Evolutionary conservation across 176 grass and related monocot species (phyloP), one percentile per base, ranked within the genome.

Genomic region (Secale cereale): DNA sequence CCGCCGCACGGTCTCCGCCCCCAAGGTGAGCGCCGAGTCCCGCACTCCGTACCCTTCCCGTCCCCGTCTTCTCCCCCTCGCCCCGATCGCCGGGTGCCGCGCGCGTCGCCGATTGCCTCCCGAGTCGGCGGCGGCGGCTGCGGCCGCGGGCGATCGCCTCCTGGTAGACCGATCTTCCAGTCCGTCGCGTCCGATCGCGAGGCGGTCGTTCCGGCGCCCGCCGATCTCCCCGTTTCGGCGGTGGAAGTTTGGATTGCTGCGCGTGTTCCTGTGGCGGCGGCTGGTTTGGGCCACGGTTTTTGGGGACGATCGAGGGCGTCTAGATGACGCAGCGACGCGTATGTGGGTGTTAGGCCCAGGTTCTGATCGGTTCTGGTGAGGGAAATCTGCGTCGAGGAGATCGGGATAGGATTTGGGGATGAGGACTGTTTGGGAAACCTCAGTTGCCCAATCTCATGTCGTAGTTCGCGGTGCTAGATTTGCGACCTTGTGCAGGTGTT

Each of bases 191-290:
- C 84, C 60, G 88, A 90, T 90, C 84, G 79, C 43, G 31, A 33
- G 71, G 83, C 72, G 40, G 71, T 56, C 72, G 79, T 77, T 82
- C 74, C 57, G 74, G 74, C 57, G 72, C 79, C 23, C 79, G 74
- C 84, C 84, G 88, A 90, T 90, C 84, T 90, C 74, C 74, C 67
- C 74, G 84, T 90, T 78, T 67, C n/a, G 27, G 45, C 28, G 88
- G 23, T 56, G 57, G 26, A 78, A 73, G 57, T 36, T 79, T 61
- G 13, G 40, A 17, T 65, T 81, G 65, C 65, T 37, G 73, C 41
- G 26, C 57, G 30, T 66, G 66, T 78, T 39, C 45, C 65, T 10
- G 40, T 9, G 63, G 63, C 45, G 45, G 70, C 36, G 36, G 60
- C 26, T 85, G 13, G 60, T 48, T 27, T 7, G 41, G 20, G 73